phyloP scores from a whole-genome alignment of 2,329 filamentous ascomycete genomes.

The Dactylellina leptospora region DNA sequence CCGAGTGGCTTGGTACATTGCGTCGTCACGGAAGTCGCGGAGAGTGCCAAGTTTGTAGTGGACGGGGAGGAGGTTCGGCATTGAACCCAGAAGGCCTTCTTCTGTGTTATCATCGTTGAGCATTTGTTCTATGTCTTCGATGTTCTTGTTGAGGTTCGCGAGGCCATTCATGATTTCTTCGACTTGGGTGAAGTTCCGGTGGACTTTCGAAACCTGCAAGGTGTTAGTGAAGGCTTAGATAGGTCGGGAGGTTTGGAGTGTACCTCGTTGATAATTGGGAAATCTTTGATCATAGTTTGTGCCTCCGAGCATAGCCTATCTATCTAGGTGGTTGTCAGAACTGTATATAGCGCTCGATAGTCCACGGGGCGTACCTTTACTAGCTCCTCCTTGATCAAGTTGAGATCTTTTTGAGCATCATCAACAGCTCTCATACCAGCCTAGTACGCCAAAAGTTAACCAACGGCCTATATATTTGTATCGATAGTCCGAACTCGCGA shows the following conservation, averaged over 20 bases:
- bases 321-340: slow-evolving; percentile 64
- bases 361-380: slow-evolving; percentile 69
- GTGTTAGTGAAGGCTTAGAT: slow-evolving; percentile 18
- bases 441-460: too few relatives aligned
- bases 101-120: slow-evolving; percentile 78
- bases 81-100: slow-evolving; percentile 69
- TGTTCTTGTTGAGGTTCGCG: slow-evolving; percentile 81
- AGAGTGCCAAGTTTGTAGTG: slow-evolving; percentile 93
- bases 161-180: slow-evolving; percentile 92
- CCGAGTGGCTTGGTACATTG: slow-evolving; percentile 91
- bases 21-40: slow-evolving; percentile 92
- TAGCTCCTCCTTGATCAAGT: slow-evolving; percentile 96
- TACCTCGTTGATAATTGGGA: slow-evolving; percentile 84
- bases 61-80: slow-evolving; percentile 86
- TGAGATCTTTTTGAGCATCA: slow-evolving; percentile 89
- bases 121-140: slow-evolving; percentile 79
- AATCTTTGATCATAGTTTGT: slow-evolving; percentile 96
- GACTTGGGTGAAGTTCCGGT: slow-evolving; percentile 93
- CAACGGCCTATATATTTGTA: slow-evolving; percentile 44
- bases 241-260: background rate
- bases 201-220: slow-evolving; percentile 77
- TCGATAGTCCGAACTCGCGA: too few relatives aligned
- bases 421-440: slow-evolving; percentile 87
- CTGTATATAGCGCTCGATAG: background rate
- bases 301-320: slow-evolving; percentile 97